phyloP scores from a whole-genome alignment of 1,139 yeast species.

The Sugiyamaella paludigena region DNA sequence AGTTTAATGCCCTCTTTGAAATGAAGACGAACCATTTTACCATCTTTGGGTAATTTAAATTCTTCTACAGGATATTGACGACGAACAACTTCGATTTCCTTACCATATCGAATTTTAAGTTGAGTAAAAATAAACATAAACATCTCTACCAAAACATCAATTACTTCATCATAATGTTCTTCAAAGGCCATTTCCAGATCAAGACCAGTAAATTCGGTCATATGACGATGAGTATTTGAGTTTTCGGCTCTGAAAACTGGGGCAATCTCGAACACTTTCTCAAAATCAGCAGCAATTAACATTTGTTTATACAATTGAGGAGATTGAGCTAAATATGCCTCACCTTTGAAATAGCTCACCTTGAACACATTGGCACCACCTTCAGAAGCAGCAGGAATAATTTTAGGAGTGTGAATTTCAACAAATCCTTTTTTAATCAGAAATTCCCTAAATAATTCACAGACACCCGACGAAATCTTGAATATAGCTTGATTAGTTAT shows the following conservation, averaged over 20 bases:
- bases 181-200: slow-evolving; percentile 98
- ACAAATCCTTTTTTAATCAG: slow-evolving; percentile 64
- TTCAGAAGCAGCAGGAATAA: slow-evolving; percentile 93
- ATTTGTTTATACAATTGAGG: slow-evolving; percentile 98
- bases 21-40: slow-evolving; percentile 82
- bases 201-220: slow-evolving; percentile 97
- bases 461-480: slow-evolving; percentile 87
- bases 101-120: slow-evolving; percentile 72
- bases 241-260: slow-evolving; percentile 99
- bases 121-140: slow-evolving; percentile 85
- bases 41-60: slow-evolving; percentile 73
- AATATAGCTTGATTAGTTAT: slow-evolving; percentile 96
- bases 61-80: slow-evolving; percentile 97
- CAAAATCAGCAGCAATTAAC: slow-evolving; percentile 96
- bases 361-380: slow-evolving; percentile 98
- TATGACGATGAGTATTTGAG: slow-evolving; percentile 97
- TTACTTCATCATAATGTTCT: slow-evolving; percentile 94
- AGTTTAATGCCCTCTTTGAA: slow-evolving; percentile 88
- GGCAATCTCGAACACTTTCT: slow-evolving; percentile 90
- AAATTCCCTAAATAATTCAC: slow-evolving; percentile 85
- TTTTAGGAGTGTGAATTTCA: slow-evolving; percentile 94
- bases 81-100: slow-evolving; percentile 87
- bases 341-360: slow-evolving; percentile 85
- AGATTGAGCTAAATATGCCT: slow-evolving; percentile 93
- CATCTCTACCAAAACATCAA: slow-evolving; percentile 78